Evolutionary conservation across 352 stramenopile species (phyloP).

Genomic region (Blastocystis sp.): DNA sequence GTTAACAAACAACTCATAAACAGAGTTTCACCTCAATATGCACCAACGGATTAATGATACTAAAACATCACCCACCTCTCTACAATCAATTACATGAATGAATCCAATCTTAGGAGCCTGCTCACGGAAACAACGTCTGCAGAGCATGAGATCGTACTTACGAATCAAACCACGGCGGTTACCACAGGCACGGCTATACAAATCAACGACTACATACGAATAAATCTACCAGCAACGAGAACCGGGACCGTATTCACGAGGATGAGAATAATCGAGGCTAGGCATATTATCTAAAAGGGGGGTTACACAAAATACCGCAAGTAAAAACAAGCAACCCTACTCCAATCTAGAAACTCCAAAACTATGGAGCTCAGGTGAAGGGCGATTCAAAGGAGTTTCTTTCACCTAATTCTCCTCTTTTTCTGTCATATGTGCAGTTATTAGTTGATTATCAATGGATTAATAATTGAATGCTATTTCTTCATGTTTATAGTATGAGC

Average conservation of each 20-base stretch:
- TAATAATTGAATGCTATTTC: not conserved
- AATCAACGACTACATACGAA: constrained; percentile 2
- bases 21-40: constrained; percentile 8
- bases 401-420: not conserved
- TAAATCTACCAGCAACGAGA: constrained; percentile 64
- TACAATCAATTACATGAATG: constrained; percentile 57
- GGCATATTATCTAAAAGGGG: constrained; percentile 15
- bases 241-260: constrained; percentile 65
- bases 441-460: not conserved
- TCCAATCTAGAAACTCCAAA: constrained; percentile 16
- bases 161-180: constrained; percentile 83
- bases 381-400: not conserved
- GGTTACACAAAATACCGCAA: not conserved
- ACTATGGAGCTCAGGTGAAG: not conserved
- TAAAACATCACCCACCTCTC: not conserved
- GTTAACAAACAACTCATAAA: not conserved
- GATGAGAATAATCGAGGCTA: constrained; percentile 66
- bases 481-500: not conserved
- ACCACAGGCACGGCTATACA: constrained; percentile 75
- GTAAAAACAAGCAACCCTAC: not conserved
- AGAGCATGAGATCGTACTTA: constrained; percentile 91
- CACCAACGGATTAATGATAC: constrained; percentile 45
- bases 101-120: constrained; percentile 87
- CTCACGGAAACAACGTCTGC: constrained; percentile 87
- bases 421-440: not conserved